These are phyloP conservation scores for Nematocida sp. DNA, from an alignment of 371 early-diverging fungal genomes.

Conservation along the genomic window DNA sequence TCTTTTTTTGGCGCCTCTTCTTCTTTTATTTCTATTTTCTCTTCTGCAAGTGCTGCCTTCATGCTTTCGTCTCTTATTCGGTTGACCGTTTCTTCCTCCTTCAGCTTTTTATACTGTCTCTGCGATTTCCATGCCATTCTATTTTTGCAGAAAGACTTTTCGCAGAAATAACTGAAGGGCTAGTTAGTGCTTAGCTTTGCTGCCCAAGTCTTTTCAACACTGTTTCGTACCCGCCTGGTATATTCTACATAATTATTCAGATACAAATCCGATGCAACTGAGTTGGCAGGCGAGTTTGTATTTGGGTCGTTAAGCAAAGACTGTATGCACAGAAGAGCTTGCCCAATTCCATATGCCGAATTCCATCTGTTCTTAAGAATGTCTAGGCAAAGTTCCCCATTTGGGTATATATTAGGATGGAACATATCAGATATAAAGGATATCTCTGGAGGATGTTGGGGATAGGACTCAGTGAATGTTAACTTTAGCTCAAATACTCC, in stretches of 20 bases:
- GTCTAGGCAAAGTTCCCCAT: constrained; percentile 94
- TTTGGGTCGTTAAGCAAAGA: constrained; percentile 94
- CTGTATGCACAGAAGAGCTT: constrained; percentile 89
- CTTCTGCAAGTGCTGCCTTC: constrained; percentile 4
- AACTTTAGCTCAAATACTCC: constrained; percentile 93
- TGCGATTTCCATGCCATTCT: constrained; percentile 8
- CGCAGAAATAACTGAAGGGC: background rate
- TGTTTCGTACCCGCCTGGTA: constrained; percentile 81
- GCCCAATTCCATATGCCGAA: constrained; percentile 80
- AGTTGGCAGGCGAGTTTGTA: constrained; percentile 92
- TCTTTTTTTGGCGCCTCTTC: background rate
- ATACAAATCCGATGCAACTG: constrained; percentile 89
- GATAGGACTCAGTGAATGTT: constrained; percentile 92
- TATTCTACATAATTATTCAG: constrained; percentile 86
- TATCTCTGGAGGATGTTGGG: constrained; percentile 93
- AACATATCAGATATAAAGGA: constrained; percentile 93
- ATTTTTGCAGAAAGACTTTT: constrained; percentile 3
- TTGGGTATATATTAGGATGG: constrained; percentile 97
- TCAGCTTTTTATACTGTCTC: constrained; percentile 1
- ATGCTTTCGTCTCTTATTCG: background rate
- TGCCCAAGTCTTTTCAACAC: constrained; percentile 83
- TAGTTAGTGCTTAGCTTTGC: background rate
- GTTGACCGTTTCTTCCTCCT: constrained; percentile 2
- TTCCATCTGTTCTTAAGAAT: constrained; percentile 97
- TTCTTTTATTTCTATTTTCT: background rate